A percentile compares a stretch with the other conserved stretches of the same genome.
phyloP scores from a whole-genome alignment of 805 yeast species.

The Vanderwaltozyma yarrowii region DNA sequence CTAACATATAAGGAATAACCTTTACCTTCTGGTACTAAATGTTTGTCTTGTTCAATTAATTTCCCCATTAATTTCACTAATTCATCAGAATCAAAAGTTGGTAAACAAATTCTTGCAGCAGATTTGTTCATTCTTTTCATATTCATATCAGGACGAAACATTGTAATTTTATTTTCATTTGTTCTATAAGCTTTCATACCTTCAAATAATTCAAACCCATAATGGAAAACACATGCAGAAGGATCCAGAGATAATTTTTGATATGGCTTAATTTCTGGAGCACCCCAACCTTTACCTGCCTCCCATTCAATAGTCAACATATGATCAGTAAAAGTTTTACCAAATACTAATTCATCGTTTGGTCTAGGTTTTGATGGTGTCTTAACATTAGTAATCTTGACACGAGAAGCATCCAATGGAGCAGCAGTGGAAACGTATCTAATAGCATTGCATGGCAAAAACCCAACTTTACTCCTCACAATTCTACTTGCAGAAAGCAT shows the following conservation, averaged over 20 bases:
- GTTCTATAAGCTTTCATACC: slow-evolving; percentile 86
- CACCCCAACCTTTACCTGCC: slow-evolving; percentile 65
- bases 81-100: slow-evolving; percentile 71
- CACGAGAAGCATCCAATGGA: slow-evolving; percentile 41
- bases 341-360: slow-evolving; percentile 55
- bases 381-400: slow-evolving; percentile 35
- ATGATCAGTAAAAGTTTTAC: slow-evolving; percentile 71
- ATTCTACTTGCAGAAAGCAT: no score
- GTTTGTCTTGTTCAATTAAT: slow-evolving; percentile 59
- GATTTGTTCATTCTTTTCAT: slow-evolving; percentile 84
- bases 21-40: slow-evolving; percentile 68
- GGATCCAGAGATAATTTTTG: slow-evolving; percentile 72
- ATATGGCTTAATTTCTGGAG: slow-evolving; percentile 82
- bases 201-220: slow-evolving; percentile 89
- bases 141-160: slow-evolving; percentile 86
- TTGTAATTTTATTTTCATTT: slow-evolving; percentile 51
- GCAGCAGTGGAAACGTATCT: no score
- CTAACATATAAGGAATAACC: slow-evolving; percentile 90
- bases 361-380: slow-evolving; percentile 46
- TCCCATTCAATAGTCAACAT: slow-evolving; percentile 84
- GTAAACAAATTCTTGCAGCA: slow-evolving; percentile 83
- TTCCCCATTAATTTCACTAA: slow-evolving; percentile 64
- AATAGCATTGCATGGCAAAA: no score
- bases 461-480: no score
- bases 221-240: slow-evolving; percentile 81